Evolutionary conservation across 1,139 yeast genomes (phyloP).

Genomic region (Schwanniomyces etchellsii): DNA sequence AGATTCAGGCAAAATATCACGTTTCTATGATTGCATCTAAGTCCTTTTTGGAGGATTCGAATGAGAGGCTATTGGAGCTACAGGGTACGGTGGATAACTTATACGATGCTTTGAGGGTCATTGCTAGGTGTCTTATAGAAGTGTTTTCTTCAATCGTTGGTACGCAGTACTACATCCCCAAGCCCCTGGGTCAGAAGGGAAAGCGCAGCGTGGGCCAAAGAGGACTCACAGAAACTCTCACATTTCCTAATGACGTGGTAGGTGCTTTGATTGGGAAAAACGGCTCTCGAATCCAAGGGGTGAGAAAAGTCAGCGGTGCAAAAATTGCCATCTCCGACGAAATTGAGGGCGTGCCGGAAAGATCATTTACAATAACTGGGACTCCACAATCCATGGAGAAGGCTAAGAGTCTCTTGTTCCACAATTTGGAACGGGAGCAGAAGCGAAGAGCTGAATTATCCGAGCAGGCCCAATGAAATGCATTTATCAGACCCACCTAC

Average conservation of each 20-base stretch:
- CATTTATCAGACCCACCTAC: no score
- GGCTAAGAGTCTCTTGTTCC: conserved; percentile 63
- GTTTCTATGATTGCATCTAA: conserved; percentile 88
- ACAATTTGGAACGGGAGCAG: conserved; percentile 74
- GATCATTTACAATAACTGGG: conserved; percentile 73
- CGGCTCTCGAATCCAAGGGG: conserved; percentile 83
- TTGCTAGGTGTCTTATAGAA: conserved; percentile 70
- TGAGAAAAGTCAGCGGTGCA: conserved; percentile 76
- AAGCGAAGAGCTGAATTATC: conserved; percentile 49
- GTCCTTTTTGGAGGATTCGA: conserved; percentile 75
- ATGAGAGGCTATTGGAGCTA: conserved; percentile 83
- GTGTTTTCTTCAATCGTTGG: conserved; percentile 66
- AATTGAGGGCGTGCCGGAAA: conserved; percentile 57
- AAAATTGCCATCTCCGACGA: conserved; percentile 74
- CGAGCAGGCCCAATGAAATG: conserved; percentile 1
- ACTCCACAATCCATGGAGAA: conserved; percentile 58
- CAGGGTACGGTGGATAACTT: conserved; percentile 75
- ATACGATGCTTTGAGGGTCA: conserved; percentile 51
- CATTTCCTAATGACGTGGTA: conserved; percentile 78
- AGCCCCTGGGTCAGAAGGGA: conserved; percentile 18
- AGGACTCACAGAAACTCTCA: conserved; percentile 25
- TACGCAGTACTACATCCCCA: conserved; percentile 62
- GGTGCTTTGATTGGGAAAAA: conserved; percentile 89
- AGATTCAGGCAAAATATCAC: conserved; percentile 62
- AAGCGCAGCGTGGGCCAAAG: conserved; percentile 5